A percentile compares a stretch with the other conserved stretches of the same genome.
Conservation (phyloP, 1,284 basidiomycete genomes). For the Cutaneotrichosporon arboriforme region DNA sequence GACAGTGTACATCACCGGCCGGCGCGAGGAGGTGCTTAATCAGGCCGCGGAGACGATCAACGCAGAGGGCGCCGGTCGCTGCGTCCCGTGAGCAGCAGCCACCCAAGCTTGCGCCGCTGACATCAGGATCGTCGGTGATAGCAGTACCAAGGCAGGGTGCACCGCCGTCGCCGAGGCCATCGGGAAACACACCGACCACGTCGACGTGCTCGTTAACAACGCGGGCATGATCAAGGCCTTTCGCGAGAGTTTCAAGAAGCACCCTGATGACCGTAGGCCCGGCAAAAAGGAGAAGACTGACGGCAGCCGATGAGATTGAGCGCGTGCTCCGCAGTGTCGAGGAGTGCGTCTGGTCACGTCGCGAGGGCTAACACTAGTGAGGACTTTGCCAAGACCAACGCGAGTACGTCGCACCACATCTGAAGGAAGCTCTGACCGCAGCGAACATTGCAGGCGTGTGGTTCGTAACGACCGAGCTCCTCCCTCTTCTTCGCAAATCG, state of each 20-base stretch:
- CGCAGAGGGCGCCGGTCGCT: not conserved
- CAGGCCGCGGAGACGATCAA: constrained; percentile 16
- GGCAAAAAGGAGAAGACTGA: not conserved
- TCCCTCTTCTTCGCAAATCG: constrained; percentile 40
- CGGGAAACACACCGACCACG: constrained; percentile 34
- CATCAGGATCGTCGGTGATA: not conserved
- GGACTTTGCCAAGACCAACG: not conserved
- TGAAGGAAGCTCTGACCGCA: not conserved
- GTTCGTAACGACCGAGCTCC: constrained; percentile 44
- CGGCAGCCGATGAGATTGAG: not conserved
- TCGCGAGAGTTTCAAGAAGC: not conserved
- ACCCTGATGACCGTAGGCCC: not conserved
- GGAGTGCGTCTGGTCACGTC: not conserved
- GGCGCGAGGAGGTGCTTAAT: constrained; percentile 37
- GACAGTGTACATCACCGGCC: constrained; percentile 46
- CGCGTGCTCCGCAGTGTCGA: not conserved
- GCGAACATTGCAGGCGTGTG: constrained; percentile 12
- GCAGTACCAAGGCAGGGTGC: constrained; percentile 31
- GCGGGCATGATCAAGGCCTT: constrained; percentile 15
- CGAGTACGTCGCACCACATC: not conserved
- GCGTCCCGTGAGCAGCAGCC: not conserved
- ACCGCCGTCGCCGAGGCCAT: constrained; percentile 37
- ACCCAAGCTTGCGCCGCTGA: not conserved
- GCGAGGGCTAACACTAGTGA: not conserved
- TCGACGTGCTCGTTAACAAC: constrained; percentile 45